Evolutionary conservation across 768 basidiomycete species (phyloP).

Genomic region (Hygrophorus pudorinus): DNA sequence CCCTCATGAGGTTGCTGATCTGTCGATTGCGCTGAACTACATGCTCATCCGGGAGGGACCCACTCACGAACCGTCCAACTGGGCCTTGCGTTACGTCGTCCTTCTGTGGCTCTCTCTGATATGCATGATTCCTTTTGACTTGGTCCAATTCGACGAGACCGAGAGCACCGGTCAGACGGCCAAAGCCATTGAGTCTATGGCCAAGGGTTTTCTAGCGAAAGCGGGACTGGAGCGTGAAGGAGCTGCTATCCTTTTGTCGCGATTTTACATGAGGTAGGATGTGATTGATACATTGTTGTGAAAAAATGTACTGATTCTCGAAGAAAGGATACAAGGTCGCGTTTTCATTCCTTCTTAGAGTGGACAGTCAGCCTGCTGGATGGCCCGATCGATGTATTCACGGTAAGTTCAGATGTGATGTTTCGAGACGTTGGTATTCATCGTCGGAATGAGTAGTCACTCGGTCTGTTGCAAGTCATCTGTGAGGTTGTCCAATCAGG

Average conservation of each 20-base stretch:
- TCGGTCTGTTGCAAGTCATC: conserved; percentile 59
- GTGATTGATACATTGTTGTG: neutral
- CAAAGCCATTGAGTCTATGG: conserved; percentile 42
- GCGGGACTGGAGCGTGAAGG: conserved; percentile 83
- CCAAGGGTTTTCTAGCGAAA: conserved; percentile 44
- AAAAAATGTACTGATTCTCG: conserved; percentile 2
- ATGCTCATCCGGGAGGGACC: conserved; percentile 39
- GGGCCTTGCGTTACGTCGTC: conserved; percentile 77
- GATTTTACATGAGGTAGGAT: conserved; percentile 70
- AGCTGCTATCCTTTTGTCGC: conserved; percentile 71
- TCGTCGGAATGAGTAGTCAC: conserved; percentile 31
- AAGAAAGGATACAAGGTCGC: conserved; percentile 49
- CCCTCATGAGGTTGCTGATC: conserved; percentile 81
- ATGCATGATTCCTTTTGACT: conserved; percentile 87
- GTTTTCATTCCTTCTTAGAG: conserved; percentile 42
- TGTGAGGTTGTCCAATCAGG: conserved; percentile 64
- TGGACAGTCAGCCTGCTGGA: conserved; percentile 32
- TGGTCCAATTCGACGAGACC: conserved; percentile 72
- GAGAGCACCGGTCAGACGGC: conserved; percentile 46
- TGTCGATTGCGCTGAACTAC: conserved; percentile 64
- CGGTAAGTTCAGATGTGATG: conserved; percentile 26
- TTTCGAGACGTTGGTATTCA: conserved; percentile 2
- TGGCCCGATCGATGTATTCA: conserved; percentile 35
- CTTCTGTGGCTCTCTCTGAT: conserved; percentile 93
- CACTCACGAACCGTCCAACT: conserved; percentile 36